A percentile compares a stretch with the other conserved stretches of the same genome.
These are phyloP conservation scores for Volvox africanus DNA, from an alignment of 139 green algal species.

Conservation along the genomic window DNA sequence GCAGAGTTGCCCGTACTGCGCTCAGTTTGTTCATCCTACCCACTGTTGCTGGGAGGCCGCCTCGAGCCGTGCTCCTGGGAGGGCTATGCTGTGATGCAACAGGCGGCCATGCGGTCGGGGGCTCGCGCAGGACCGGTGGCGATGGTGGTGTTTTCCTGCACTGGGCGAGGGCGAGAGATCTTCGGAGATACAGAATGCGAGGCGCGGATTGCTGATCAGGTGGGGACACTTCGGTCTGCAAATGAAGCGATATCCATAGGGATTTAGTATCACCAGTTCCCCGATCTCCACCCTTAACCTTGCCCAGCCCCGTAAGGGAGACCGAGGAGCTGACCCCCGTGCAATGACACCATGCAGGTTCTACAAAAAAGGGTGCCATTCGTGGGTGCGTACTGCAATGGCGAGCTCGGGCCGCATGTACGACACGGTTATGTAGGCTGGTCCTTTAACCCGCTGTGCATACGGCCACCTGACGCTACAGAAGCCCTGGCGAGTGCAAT, in stretches of 20 bases:
- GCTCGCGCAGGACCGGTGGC: constrained; percentile 21
- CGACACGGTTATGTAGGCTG: constrained; percentile 21
- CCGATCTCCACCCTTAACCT: not conserved
- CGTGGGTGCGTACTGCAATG: constrained; percentile 41
- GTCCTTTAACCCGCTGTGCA: constrained; percentile 41
- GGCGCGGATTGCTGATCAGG: constrained; percentile 41
- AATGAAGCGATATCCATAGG: not conserved
- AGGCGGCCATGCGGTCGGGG: constrained; percentile 2
- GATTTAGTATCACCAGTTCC: not conserved
- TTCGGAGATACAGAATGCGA: constrained; percentile 26
- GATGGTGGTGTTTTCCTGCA: constrained; percentile 39
- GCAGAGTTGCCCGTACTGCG: constrained; percentile 35
- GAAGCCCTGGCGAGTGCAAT: not conserved
- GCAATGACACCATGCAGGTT: not conserved
- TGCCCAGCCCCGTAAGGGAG: no score
- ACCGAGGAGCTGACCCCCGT: not conserved
- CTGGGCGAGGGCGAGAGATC: constrained; percentile 11
- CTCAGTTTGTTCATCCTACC: not conserved
- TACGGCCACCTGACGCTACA: not conserved
- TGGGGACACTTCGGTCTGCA: not conserved
- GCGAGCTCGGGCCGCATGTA: constrained; percentile 39
- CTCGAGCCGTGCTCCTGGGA: constrained; percentile 28
- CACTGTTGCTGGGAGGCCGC: constrained; percentile 11
- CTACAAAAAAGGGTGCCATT: constrained; percentile 15
- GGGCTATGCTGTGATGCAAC: constrained; percentile 14